A percentile compares a stretch with the other conserved stretches of the same genome.
These are phyloP conservation scores for Dioscorea cayenensis DNA, from an alignment of 116 monocot genomes.

Conservation along the genomic window DNA sequence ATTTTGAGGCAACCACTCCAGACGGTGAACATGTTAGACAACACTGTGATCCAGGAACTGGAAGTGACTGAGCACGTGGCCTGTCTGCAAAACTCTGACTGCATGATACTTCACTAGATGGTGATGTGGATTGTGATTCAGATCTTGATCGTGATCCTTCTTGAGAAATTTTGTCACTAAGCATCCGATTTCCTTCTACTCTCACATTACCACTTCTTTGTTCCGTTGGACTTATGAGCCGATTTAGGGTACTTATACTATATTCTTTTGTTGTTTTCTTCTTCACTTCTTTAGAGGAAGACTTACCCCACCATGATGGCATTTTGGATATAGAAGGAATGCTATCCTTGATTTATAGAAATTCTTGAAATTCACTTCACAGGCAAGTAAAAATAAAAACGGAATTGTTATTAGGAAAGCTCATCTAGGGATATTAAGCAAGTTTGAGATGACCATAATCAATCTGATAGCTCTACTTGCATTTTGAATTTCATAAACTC, in stretches of 20 bases:
- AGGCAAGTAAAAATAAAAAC: background rate
- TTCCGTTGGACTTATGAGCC: constrained; percentile 61
- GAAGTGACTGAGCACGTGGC: constrained; percentile 73
- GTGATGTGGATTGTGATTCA: constrained; percentile 77
- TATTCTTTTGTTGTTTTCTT: constrained; percentile 81
- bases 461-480: background rate
- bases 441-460: background rate
- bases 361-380: background rate
- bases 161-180: constrained; percentile 28
- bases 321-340: constrained; percentile 32
- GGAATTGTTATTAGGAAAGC: background rate
- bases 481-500: background rate
- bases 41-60: constrained; percentile 46
- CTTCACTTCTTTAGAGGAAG: constrained; percentile 86
- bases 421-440: background rate
- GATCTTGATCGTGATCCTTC: constrained; percentile 63
- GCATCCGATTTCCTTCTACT: constrained; percentile 28
- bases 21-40: constrained; percentile 35
- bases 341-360: background rate
- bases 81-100: constrained; percentile 87
- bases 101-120: constrained; percentile 68
- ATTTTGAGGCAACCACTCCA: constrained; percentile 40
- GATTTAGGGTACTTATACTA: constrained; percentile 63
- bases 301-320: constrained; percentile 90
- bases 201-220: constrained; percentile 38